These are phyloP conservation scores for Crucibulum laeve DNA, from an alignment of 768 basidiomycete species.

Conservation along the genomic window DNA sequence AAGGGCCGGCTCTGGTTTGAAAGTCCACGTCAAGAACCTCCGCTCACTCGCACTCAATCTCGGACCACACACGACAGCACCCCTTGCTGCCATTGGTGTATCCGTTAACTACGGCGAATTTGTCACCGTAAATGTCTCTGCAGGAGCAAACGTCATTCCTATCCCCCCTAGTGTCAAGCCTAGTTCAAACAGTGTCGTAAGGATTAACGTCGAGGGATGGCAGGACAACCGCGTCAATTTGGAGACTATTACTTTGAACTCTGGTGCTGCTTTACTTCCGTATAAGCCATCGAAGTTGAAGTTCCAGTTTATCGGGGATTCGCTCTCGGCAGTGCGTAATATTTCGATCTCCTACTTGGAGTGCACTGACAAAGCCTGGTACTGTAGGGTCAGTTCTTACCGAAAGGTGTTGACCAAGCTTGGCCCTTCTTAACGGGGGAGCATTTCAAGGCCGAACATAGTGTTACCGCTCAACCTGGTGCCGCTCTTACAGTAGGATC, in stretches of 20 bases:
- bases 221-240: constrained; percentile 55
- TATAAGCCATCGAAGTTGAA: constrained; percentile 39
- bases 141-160: constrained; percentile 40
- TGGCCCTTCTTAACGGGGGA: constrained; percentile 53
- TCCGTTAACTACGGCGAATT: constrained; percentile 46
- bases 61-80: constrained; percentile 44
- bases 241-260: constrained; percentile 40
- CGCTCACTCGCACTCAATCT: constrained; percentile 38
- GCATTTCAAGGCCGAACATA: constrained; percentile 47
- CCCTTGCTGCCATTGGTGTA: constrained; percentile 41
- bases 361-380: background rate
- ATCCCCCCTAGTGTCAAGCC: constrained; percentile 12
- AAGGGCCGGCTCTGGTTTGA: constrained; percentile 54
- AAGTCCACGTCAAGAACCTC: constrained; percentile 41
- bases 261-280: constrained; percentile 37
- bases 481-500: constrained; percentile 38
- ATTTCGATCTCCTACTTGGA: background rate
- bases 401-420: constrained; percentile 49
- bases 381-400: constrained; percentile 47
- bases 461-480: constrained; percentile 50
- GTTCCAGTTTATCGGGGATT: constrained; percentile 59
- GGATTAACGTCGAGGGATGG: constrained; percentile 55
- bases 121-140: constrained; percentile 40
- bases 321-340: constrained; percentile 43
- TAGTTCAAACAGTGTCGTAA: constrained; percentile 23